Evolutionary conservation across 139 green algal species (phyloP).

Genomic region (Haematococcus sp.): DNA sequence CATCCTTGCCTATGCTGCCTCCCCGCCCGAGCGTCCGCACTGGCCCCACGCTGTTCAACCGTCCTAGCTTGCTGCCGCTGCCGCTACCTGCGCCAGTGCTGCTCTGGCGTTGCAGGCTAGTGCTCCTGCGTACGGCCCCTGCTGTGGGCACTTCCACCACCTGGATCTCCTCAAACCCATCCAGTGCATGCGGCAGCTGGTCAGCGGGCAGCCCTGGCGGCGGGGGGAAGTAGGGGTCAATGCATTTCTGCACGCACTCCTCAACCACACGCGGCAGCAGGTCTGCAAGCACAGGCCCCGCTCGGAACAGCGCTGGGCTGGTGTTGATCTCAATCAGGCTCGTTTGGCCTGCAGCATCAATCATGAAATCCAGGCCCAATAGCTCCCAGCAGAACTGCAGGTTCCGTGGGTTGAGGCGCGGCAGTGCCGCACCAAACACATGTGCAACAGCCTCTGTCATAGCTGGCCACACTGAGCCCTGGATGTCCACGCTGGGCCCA

Average conservation of each 20-base stretch:
- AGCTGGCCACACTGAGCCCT: conserved; percentile 30
- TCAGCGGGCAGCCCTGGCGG: conserved; percentile 1
- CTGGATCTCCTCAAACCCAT: too few species aligned
- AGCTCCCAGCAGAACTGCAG: conserved; percentile 52
- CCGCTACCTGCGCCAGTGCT: too few species aligned
- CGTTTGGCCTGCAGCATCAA: conserved; percentile 36
- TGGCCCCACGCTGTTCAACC: too few species aligned
- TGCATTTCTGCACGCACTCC: conserved; percentile 47
- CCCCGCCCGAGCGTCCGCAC: too few species aligned
- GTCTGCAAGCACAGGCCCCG: conserved; percentile 39
- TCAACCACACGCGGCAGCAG: conserved; percentile 52
- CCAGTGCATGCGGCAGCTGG: background rate
- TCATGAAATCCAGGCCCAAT: conserved; percentile 65
- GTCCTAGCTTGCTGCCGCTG: too few species aligned
- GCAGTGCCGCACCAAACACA: conserved; percentile 20
- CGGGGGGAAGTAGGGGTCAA: conserved; percentile 40
- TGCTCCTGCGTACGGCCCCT: too few species aligned
- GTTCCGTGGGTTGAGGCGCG: conserved; percentile 37
- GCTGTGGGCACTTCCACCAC: too few species aligned
- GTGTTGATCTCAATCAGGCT: conserved; percentile 63
- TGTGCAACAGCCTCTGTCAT: conserved; percentile 34
- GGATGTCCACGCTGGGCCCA: conserved; percentile 20
- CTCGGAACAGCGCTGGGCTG: conserved; percentile 48
- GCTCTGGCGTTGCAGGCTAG: too few species aligned
- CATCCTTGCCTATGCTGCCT: too few species aligned